Evolutionary conservation across 345 rosid species (phyloP), one percentile per base, ranked within the genome.

Genomic region (Hypericum perforatum): DNA sequence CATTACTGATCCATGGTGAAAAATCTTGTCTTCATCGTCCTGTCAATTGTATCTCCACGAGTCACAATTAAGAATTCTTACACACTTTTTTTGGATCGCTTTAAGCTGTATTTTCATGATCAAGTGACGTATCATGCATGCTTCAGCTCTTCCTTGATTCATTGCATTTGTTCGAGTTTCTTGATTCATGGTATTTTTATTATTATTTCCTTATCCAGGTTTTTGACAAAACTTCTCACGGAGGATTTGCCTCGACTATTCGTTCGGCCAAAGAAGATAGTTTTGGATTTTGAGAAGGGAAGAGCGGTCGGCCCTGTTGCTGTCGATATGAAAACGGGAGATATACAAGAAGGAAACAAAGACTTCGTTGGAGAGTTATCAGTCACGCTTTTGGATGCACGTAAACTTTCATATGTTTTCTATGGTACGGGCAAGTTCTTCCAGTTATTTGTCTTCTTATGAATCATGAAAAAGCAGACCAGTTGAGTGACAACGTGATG

Each of bases 251-350:
- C 98, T 56, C 77, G 72, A 56, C 61, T 88, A 63, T 92, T 92
- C 76, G 97, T 88, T 56, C 95, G 95, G 37, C 98, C 98, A 59
- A 88, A 88, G 78, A 92, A 88, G 83, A 92, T 92, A 63, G 95
- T 92, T 59, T 74, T 92, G 77, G 98, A 92, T 79, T 92, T 88
- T 63, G 89, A 85, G 48, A 85, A 85, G 64, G 98, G 94, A 57
- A 80, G 74, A 69, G 90, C 97, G 43, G 98, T 92, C 66, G 97
- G 97, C 16, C 98, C 94, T 49, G 69, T 85, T 45, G 56, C 81
- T 54, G 76, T 63, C 64, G 86, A 77, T 70, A 60, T 79, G 53
- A 79, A 68, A 75, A 67, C 94, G 47, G 85, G 86, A 70, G 98
- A 85, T 68, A 66, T 80, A 58, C 96, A 82, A 78, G 95, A 85